Evolutionary conservation across 495 filamentous ascomycete species (phyloP).

Genomic region (Oidiodendron maius): DNA sequence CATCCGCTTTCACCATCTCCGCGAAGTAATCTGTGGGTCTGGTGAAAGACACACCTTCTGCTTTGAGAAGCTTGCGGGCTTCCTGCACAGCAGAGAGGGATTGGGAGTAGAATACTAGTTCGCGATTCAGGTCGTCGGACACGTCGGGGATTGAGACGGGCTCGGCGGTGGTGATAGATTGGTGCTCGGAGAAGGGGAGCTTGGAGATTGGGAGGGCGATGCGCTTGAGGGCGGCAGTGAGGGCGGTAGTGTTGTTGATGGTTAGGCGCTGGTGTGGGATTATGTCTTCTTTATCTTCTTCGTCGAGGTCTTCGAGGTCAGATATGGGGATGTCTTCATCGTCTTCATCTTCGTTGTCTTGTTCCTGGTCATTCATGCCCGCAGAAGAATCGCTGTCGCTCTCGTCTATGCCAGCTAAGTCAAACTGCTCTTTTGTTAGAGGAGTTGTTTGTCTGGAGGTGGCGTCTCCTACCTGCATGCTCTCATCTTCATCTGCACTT

Average conservation of each 20-base stretch:
- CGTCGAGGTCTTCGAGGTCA: slow-evolving; percentile 69
- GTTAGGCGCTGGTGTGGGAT: slow-evolving; percentile 87
- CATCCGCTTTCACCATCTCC: slow-evolving; percentile 97
- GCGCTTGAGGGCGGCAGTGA: slow-evolving; percentile 68
- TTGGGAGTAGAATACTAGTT: slow-evolving; percentile 91
- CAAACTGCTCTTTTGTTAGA: slow-evolving; percentile 18
- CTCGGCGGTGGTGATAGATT: slow-evolving; percentile 43
- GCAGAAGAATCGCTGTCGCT: slow-evolving; percentile 25
- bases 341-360: slow-evolving; percentile 35
- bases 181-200: slow-evolving; percentile 48
- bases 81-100: slow-evolving; percentile 69
- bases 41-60: slow-evolving; percentile 77
- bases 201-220: slow-evolving; percentile 59
- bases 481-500: slow-evolving; percentile 39
- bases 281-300: slow-evolving; percentile 77
- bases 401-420: slow-evolving; percentile 32
- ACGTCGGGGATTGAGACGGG: slow-evolving; percentile 55
- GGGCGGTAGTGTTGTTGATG: slow-evolving; percentile 92
- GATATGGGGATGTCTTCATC: slow-evolving; percentile 78
- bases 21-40: slow-evolving; percentile 93
- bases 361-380: slow-evolving; percentile 36
- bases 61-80: slow-evolving; percentile 66
- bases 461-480: slow-evolving; percentile 15
- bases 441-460: background rate
- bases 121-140: slow-evolving; percentile 82